These are phyloP conservation scores for Cardiospermum halicacabum DNA, from an alignment of 345 rosid genomes.

Conservation along the genomic window DNA sequence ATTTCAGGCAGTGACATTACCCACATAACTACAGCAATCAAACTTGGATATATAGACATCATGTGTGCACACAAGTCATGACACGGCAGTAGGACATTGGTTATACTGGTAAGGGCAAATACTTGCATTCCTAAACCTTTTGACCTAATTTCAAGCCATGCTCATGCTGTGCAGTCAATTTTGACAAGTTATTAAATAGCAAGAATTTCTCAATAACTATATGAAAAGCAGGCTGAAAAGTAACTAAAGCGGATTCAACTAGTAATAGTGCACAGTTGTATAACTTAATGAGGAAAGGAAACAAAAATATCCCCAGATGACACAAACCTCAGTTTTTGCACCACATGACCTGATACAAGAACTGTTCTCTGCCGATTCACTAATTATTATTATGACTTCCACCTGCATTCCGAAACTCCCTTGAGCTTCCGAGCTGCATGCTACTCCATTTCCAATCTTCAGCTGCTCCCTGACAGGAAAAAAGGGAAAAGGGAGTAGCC, in stretches of 20 bases:
- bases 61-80: not conserved
- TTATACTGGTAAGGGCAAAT: not conserved
- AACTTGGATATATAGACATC: not conserved
- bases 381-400: conserved; percentile 63
- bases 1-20: no score
- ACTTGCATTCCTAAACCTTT: not conserved
- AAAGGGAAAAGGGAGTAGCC: conserved; percentile 9
- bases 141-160: not conserved
- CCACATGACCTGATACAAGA: conserved; percentile 38
- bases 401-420: conserved; percentile 44
- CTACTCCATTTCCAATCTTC: conserved; percentile 67
- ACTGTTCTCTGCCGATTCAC: conserved; percentile 42
- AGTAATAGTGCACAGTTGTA: not conserved
- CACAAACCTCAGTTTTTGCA: conserved; percentile 63
- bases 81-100: not conserved
- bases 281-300: not conserved
- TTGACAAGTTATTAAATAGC: not conserved
- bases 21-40: not conserved
- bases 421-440: conserved; percentile 37
- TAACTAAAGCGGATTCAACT: not conserved
- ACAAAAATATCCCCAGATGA: not conserved
- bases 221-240: not conserved
- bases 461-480: conserved; percentile 52
- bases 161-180: not conserved
- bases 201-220: not conserved